Base-by-base conservation (phyloP, 2,329 filamentous ascomycete genomes). In the Cercospora sojina region DNA sequence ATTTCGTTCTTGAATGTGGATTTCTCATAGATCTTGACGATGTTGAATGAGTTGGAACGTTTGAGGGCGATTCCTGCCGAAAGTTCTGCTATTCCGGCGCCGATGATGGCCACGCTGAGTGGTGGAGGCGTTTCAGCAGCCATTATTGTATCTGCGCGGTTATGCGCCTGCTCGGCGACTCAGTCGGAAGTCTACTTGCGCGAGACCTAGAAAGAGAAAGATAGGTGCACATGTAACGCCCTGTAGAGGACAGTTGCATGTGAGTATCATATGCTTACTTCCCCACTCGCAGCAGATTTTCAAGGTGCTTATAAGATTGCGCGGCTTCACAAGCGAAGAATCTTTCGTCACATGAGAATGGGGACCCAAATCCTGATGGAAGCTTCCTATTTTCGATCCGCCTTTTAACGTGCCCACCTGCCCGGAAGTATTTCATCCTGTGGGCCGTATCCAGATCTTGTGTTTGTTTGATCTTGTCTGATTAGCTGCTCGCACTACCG, bases 1-100 rank as follows among this genome's bases (percentile, higher is more conserved):
- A 80, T 71, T 69, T 82, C 80, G 51, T 79, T 78, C 62, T 76
- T 75, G 64, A 81, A 78, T 2, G 43, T 51, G 9, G 70, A 74
- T 53, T 73, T 73, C 61, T 74, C 72, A 56, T 69, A 70, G n/a
- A 73, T 66, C 5, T 32, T 65, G 16, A 73, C 70, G n/a, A 41
- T 55, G 3, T 20, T 60, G n/a, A 51, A 20, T 47, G 71, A 69
- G 16, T 69, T 67, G 12, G 68, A 47, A 18, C 67, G 63, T 9
- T 69, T 63, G 3, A 74, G 64, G 2, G 68, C 68, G 41, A 74
- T 68, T 1, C 66, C 64, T 20, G 72, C 68, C 6, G 38, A 59
- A 18, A 74, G 70, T n/a, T 72, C 72, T n/a, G 69, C 72, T 43
- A 74, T 71, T 8, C 72, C 72, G 9, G 71, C 72, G 20, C 72